A percentile compares a stretch with the other conserved stretches of the same genome.
Evolutionary conservation across 768 basidiomycete species (phyloP).

Genomic region (Lactarius sanguifluus): DNA sequence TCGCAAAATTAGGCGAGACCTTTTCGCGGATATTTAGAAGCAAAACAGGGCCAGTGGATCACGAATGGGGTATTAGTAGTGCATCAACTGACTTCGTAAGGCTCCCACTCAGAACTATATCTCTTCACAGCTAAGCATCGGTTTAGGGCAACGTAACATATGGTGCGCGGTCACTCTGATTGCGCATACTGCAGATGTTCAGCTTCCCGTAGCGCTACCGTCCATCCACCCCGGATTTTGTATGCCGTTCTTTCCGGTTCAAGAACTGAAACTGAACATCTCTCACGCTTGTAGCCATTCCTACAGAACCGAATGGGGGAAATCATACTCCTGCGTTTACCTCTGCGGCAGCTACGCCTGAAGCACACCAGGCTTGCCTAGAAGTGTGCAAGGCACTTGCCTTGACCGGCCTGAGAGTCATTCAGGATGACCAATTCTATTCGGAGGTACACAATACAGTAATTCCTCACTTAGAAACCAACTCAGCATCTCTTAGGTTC

Average conservation of each 20-base stretch:
- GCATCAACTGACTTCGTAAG: constrained; percentile 86
- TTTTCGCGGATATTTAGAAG: constrained; percentile 60
- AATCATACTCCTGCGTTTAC: constrained; percentile 76
- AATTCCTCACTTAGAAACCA: neutral
- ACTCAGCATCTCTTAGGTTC: constrained; percentile 17
- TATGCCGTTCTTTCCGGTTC: constrained; percentile 31
- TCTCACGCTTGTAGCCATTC: constrained; percentile 56
- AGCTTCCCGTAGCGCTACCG: constrained; percentile 47
- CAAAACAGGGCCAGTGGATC: constrained; percentile 62
- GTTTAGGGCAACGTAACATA: constrained; percentile 73
- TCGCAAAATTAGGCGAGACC: constrained; percentile 50
- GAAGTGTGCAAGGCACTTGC: constrained; percentile 72
- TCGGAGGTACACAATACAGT: constrained; percentile 42
- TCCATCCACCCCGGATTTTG: constrained; percentile 75
- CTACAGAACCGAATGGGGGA: constrained; percentile 66
- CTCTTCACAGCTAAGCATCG: neutral
- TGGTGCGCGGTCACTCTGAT: constrained; percentile 41
- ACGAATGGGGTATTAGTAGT: constrained; percentile 62
- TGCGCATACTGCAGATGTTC: neutral
- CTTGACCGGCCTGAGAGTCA: constrained; percentile 61
- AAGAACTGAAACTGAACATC: neutral
- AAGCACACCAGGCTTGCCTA: constrained; percentile 66
- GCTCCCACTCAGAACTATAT: constrained; percentile 16
- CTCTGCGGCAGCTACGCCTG: constrained; percentile 56
- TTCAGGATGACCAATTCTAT: constrained; percentile 68